Percentiles rank a stretch among this genome's conserved stretches.
Evolutionary conservation across 495 filamentous ascomycete genomes (phyloP).

Genomic region (Aspergillus egyptiacus): DNA sequence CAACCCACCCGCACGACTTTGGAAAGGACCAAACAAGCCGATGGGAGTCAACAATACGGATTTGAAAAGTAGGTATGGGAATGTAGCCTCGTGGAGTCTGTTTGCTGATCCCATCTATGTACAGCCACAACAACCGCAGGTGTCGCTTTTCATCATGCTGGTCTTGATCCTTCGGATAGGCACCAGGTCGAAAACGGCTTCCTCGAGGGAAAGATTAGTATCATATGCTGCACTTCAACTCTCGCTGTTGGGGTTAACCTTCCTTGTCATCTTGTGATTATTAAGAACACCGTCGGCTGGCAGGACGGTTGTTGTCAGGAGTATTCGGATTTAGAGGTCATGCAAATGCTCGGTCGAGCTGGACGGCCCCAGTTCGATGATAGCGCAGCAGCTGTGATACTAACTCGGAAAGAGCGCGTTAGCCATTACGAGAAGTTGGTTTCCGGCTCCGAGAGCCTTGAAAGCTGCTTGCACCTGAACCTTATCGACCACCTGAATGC

Average conservation of each 20-base stretch:
- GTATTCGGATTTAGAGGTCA: conserved; percentile 88
- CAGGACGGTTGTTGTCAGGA: conserved; percentile 60
- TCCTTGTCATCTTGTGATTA: conserved; percentile 85
- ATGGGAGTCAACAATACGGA: conserved; percentile 58
- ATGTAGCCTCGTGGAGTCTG: not conserved
- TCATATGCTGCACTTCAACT: conserved; percentile 95
- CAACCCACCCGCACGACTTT: conserved; percentile 51
- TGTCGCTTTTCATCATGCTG: conserved; percentile 93
- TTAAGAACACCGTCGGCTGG: conserved; percentile 82
- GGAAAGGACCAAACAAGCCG: conserved; percentile 56
- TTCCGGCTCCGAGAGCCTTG: conserved; percentile 73
- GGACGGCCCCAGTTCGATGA: conserved; percentile 91
- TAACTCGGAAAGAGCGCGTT: conserved; percentile 67
- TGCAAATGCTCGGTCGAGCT: conserved; percentile 97
- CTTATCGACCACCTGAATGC: conserved; percentile 92
- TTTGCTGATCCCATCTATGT: conserved; percentile 1
- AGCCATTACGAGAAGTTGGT: conserved; percentile 75
- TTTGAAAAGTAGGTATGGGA: conserved; percentile 43
- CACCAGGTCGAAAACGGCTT: conserved; percentile 65
- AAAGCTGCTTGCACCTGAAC: conserved; percentile 83
- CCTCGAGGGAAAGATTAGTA: conserved; percentile 66
- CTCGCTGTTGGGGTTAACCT: conserved; percentile 91
- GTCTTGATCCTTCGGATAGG: conserved; percentile 68
- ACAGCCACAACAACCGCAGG: conserved; percentile 57
- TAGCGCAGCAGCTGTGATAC: conserved; percentile 77